Evolutionary conservation across 768 basidiomycete species (phyloP), one percentile per base, ranked within the genome.

Genomic region (Lactarius trivialis): DNA sequence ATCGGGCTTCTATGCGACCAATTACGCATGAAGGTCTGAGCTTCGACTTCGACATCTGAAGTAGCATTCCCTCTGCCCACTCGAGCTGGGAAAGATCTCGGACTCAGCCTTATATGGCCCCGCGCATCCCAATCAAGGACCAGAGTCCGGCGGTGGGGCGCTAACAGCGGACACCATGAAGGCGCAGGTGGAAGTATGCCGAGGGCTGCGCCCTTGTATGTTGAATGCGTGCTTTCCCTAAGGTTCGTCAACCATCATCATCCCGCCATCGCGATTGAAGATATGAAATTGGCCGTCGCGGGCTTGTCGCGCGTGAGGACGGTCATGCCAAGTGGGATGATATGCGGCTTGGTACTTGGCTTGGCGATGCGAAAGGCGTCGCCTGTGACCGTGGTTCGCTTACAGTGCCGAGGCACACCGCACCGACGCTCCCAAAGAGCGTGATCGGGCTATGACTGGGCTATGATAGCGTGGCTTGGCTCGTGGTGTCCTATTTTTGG

Each of bases 401-500:
- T 45, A 11, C n/a, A n/a, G n/a, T n/a, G n/a, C 41, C 41, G 9
- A 1, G 41, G n/a, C 41, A 19, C 19, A 41, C 41, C 41, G 8
- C 41, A 43, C 41, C 41, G 41, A 43, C 41, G n/a, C 41, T 43
- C 4, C 41, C 8, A 4, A n/a, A 43, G 41, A n/a, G 24, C 12
- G 55, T 54, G 3, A 66, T 59, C 52, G 61, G 57, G 1, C 14
- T 63, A n/a, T n/a, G n/a, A n/a, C n/a, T n/a, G n/a, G n/a, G n/a
- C n/a, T n/a, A n/a, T n/a, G n/a, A n/a, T n/a, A 4, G 60, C 62
- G 41, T 32, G 55, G 15, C 43, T 45, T 26, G 60, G 69, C 45
- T 64, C 65, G 33, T 69, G 69, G 68, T 49, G 68, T 32, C 43
- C 67, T 7, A 26, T 70, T 1, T 50, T 60, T 63, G 17, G 68